A percentile compares a stretch with the other conserved stretches of the same genome.
These are phyloP conservation scores for Hymenoscyphus scutula DNA, from an alignment of 2,329 filamentous ascomycete genomes.

Conservation along the genomic window DNA sequence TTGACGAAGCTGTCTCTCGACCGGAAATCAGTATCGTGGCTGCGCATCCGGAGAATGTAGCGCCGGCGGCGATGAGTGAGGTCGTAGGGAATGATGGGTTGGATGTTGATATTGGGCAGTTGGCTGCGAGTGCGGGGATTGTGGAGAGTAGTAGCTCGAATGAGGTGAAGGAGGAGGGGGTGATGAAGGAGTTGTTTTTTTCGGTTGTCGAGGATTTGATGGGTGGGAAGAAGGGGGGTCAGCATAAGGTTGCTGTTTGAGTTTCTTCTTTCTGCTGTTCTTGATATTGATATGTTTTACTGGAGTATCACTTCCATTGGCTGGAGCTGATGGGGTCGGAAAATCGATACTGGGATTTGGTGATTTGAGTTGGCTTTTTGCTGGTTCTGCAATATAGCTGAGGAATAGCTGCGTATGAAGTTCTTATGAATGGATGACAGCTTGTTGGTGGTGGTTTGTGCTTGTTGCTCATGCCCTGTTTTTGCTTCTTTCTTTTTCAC, in stretches of 20 bases:
- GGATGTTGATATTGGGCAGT: conserved; percentile 53
- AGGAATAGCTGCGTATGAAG: background rate
- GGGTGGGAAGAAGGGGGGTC: background rate
- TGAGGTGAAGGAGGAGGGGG: conserved; percentile 42
- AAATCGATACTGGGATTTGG: background rate
- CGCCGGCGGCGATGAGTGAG: conserved; percentile 52
- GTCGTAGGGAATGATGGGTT: conserved; percentile 50
- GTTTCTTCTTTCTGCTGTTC: background rate
- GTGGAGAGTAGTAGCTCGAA: conserved; percentile 7
- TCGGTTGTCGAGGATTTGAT: background rate
- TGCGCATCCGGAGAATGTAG: conserved; percentile 52
- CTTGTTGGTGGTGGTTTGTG: background rate
- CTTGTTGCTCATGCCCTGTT: background rate
- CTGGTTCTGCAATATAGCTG: background rate
- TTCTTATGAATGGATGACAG: background rate
- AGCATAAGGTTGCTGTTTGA: background rate
- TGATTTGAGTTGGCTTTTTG: background rate
- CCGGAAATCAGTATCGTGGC: conserved; percentile 56
- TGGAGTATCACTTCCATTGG: background rate
- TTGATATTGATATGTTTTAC: no score
- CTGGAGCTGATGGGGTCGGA: background rate
- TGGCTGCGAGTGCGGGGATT: conserved; percentile 39
- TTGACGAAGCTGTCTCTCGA: conserved; percentile 42
- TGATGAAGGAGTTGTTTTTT: conserved; percentile 50
- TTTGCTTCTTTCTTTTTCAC: background rate